Evolutionary conservation across 2,329 filamentous ascomycete genomes (phyloP).

Genomic region (Penicillium sp.): DNA sequence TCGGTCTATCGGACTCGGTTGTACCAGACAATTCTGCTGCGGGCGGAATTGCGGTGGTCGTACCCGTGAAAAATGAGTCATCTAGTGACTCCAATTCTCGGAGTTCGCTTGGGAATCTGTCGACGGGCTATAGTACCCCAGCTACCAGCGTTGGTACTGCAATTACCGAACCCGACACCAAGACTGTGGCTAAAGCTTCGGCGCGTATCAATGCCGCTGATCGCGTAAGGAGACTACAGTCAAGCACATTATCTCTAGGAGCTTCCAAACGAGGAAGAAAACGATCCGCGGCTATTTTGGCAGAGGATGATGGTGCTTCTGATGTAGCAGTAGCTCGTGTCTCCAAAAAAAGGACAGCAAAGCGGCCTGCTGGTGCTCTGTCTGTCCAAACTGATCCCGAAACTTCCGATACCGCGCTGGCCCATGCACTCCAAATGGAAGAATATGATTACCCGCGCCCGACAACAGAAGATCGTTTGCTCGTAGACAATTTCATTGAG

Average conservation of each 20-base stretch:
- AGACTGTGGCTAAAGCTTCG: conserved; percentile 25
- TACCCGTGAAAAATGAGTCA: conserved; percentile 26
- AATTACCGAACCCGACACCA: conserved; percentile 51
- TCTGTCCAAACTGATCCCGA: conserved; percentile 36
- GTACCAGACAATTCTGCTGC: not conserved
- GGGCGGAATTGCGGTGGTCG: conserved; percentile 28
- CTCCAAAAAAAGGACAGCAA: conserved; percentile 51
- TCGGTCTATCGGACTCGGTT: conserved; percentile 4
- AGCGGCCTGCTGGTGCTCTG: conserved; percentile 44
- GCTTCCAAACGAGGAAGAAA: conserved; percentile 39
- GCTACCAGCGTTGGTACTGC: conserved; percentile 55
- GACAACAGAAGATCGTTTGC: conserved; percentile 38
- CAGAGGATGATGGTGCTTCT: conserved; percentile 32
- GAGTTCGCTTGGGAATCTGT: conserved; percentile 41
- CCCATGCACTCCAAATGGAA: conserved; percentile 56
- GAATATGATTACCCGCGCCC: conserved; percentile 43
- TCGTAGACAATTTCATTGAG: conserved; percentile 9
- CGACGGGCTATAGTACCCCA: conserved; percentile 59
- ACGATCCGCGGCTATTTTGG: conserved; percentile 41
- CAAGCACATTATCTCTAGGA: conserved; percentile 50
- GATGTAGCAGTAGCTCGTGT: conserved; percentile 55
- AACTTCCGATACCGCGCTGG: conserved; percentile 52
- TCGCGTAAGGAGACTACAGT: conserved; percentile 48
- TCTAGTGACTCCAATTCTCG: conserved; percentile 34
- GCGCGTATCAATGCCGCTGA: conserved; percentile 45